phyloP scores from a whole-genome alignment of 768 basidiomycete genomes.

The Suillus tomentosus region DNA sequence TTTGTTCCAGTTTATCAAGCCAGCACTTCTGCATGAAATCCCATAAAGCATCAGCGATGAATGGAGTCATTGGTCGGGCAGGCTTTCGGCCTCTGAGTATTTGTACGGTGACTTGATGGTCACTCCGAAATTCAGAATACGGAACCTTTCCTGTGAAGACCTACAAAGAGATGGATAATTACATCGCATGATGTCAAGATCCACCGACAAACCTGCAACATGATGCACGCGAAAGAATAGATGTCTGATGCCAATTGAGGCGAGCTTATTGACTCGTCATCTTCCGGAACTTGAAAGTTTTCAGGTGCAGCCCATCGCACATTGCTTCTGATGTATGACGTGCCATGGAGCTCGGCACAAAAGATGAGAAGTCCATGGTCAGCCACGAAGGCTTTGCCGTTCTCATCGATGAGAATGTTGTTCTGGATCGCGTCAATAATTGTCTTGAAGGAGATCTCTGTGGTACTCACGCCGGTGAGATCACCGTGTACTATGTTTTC shows the following conservation, averaged over 20 bases:
- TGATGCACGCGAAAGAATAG: constrained; percentile 40
- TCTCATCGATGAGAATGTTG: constrained; percentile 9
- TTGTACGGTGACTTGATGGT: constrained; percentile 2
- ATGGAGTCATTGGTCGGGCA: neutral
- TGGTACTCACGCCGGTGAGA: constrained; percentile 29
- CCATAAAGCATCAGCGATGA: constrained; percentile 2
- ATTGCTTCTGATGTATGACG: constrained; percentile 20
- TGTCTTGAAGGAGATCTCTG: neutral
- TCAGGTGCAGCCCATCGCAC: constrained; percentile 16
- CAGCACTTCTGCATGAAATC: constrained; percentile 16
- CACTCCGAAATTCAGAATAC: constrained; percentile 5
- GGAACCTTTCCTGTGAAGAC: constrained; percentile 12
- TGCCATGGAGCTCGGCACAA: constrained; percentile 35
- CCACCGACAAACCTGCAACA: constrained; percentile 31
- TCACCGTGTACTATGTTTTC: constrained; percentile 34
- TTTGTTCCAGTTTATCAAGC: constrained; percentile 16
- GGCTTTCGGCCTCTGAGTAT: constrained; percentile 4
- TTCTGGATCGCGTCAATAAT: neutral
- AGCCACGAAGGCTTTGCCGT: constrained; percentile 11
- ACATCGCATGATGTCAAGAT: constrained; percentile 15
- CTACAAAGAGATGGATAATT: neutral
- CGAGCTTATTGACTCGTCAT: neutral
- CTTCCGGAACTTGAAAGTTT: constrained; percentile 9
- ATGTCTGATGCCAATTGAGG: constrained; percentile 22
- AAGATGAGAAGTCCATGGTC: constrained; percentile 49